Conservation (phyloP, 2,329 filamentous ascomycete genomes). For the Calonectria crousiana region DNA sequence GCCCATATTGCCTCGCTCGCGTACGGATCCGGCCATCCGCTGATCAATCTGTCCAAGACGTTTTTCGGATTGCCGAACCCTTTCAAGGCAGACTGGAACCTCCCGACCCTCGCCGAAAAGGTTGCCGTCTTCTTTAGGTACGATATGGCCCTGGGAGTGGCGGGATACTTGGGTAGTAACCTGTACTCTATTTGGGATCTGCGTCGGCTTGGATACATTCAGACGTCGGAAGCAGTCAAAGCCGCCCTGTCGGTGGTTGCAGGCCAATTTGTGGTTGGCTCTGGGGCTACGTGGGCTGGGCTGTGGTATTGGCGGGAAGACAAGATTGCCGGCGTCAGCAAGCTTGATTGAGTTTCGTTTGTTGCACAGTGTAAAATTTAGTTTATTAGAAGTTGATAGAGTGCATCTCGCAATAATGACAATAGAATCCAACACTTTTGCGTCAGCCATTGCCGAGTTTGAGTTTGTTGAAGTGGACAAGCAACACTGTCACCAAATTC, state of each 20-base stretch:
- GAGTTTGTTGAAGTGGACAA: background rate
- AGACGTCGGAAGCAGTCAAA: background rate
- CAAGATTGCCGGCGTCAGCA: background rate
- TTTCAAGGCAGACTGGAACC: background rate
- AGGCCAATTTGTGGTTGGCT: background rate
- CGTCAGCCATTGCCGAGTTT: background rate
- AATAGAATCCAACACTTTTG: background rate
- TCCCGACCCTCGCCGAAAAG: background rate
- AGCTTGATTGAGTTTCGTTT: background rate
- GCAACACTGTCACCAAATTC: background rate
- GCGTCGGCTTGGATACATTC: background rate
- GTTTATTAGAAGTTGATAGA: background rate
- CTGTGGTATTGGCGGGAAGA: background rate
- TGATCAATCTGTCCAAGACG: background rate
- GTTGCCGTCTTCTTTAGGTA: background rate
- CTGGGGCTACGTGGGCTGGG: background rate
- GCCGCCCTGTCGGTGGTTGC: background rate
- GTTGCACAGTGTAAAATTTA: background rate
- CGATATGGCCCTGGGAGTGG: background rate
- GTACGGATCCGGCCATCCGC: background rate
- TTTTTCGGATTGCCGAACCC: background rate
- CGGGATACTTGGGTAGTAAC: background rate
- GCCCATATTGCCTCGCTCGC: background rate
- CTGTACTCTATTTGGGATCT: background rate
- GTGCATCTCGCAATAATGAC: background rate